These are phyloP conservation scores for Canavalia gladiata DNA, from an alignment of 306 rosid genomes.

Conservation along the genomic window DNA sequence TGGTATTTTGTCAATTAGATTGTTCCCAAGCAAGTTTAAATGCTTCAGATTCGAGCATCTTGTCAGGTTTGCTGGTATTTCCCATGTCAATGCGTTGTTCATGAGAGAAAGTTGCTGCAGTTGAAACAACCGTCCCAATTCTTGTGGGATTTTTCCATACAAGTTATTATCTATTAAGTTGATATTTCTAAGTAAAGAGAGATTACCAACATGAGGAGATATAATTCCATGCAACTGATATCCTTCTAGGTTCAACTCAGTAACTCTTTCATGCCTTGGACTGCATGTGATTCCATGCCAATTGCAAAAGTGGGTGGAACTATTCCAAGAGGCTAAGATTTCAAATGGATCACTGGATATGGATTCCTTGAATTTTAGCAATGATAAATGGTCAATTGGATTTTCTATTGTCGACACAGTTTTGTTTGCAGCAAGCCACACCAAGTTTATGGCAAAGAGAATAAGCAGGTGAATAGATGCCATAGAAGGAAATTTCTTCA, in stretches of 20 bases:
- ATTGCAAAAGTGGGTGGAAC: conserved; percentile 46
- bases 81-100: conserved; percentile 42
- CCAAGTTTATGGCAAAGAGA: neutral
- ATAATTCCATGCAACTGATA: conserved; percentile 37
- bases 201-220: conserved; percentile 52
- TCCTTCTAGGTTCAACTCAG: conserved; percentile 9
- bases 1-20: conserved; percentile 34
- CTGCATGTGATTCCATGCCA: conserved; percentile 62
- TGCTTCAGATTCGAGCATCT: neutral
- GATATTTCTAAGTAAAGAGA: conserved; percentile 24
- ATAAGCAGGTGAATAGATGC: neutral
- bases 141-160: conserved; percentile 42
- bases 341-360: conserved; percentile 27
- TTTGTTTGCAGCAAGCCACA: neutral
- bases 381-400: conserved; percentile 20
- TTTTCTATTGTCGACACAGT: conserved; percentile 8
- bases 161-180: conserved; percentile 31
- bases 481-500: too few species aligned
- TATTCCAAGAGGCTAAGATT: conserved; percentile 50
- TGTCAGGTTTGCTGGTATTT: conserved; percentile 45
- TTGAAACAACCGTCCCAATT: conserved; percentile 31
- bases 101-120: neutral
- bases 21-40: neutral
- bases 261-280: conserved; percentile 41
- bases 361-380: neutral